Percentiles rank a stretch among this genome's conserved stretches.
Conservation (phyloP, 257 asterid species). For the Solanum chmielewskii region DNA sequence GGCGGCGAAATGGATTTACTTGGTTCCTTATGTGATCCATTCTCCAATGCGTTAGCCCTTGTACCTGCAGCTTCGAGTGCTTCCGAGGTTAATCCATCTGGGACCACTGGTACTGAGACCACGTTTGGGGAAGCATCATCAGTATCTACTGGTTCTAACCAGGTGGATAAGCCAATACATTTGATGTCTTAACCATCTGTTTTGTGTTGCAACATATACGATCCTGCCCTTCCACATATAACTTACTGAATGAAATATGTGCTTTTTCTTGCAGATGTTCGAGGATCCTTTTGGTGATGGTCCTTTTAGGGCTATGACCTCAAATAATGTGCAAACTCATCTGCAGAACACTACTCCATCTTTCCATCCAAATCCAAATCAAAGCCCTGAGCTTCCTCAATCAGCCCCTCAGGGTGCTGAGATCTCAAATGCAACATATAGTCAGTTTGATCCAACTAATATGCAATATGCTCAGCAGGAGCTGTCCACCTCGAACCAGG, state of each 20-base stretch:
- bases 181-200: background rate
- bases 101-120: conserved; percentile 31
- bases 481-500: conserved; percentile 30
- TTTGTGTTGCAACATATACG: background rate
- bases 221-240: background rate
- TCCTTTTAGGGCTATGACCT: conserved; percentile 66
- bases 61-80: conserved; percentile 39
- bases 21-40: conserved; percentile 58
- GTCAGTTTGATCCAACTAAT: conserved; percentile 25
- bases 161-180: conserved; percentile 21
- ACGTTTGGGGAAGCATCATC: conserved; percentile 29
- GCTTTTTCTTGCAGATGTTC: conserved; percentile 46
- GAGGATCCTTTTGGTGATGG: conserved; percentile 97
- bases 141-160: conserved; percentile 31
- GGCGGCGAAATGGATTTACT: conserved; percentile 62
- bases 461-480: conserved; percentile 38
- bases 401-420: conserved; percentile 27
- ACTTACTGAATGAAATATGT: background rate
- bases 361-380: conserved; percentile 30
- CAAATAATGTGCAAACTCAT: conserved; percentile 24
- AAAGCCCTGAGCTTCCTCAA: conserved; percentile 27
- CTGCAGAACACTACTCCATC: conserved; percentile 23
- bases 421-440: conserved; percentile 20
- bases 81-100: conserved; percentile 39
- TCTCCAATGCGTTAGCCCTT: conserved; percentile 55